Percentiles rank a stretch among this genome's conserved stretches.
phyloP scores from a whole-genome alignment of 75 land plant species.

The Cryptomeria japonica region DNA sequence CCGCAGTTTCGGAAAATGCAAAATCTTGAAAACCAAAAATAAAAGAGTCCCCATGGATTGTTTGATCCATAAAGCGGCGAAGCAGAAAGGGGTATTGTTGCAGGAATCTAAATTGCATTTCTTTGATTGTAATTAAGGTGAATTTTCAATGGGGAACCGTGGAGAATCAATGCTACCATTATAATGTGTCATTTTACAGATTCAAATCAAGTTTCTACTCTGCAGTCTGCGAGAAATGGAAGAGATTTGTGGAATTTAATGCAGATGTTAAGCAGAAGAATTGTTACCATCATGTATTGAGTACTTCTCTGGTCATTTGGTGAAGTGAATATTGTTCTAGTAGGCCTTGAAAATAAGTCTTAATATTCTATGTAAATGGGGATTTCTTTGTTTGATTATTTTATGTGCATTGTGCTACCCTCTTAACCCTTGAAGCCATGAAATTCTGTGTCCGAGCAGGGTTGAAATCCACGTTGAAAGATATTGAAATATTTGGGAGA shows the following conservation, averaged over 20 bases:
- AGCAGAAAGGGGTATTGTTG: not conserved
- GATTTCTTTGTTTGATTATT: too few species aligned
- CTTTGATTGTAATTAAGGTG: not conserved
- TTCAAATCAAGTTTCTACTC: not conserved
- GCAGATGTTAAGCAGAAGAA: not conserved
- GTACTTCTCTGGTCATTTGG: not conserved
- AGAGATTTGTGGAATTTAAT: not conserved
- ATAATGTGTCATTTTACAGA: too few species aligned
- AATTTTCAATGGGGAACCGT: not conserved
- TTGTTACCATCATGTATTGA: not conserved
- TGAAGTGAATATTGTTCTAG: not conserved
- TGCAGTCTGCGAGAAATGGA: not conserved
- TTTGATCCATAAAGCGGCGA: too few species aligned
- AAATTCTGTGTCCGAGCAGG: too few species aligned
- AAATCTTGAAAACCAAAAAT: too few species aligned
- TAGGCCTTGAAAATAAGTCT: not conserved
- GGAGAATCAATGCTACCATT: not conserved
- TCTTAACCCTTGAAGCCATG: too few species aligned
- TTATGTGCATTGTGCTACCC: too few species aligned
- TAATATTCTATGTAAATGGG: not conserved
- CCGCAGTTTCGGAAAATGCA: too few species aligned
- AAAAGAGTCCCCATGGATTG: too few species aligned
- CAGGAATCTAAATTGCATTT: not conserved
- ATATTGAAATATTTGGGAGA: too few species aligned
- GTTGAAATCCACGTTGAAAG: too few species aligned